phyloP scores from a whole-genome alignment of 139 green algal genomes.

The Tetradesmus lagerheimii region DNA sequence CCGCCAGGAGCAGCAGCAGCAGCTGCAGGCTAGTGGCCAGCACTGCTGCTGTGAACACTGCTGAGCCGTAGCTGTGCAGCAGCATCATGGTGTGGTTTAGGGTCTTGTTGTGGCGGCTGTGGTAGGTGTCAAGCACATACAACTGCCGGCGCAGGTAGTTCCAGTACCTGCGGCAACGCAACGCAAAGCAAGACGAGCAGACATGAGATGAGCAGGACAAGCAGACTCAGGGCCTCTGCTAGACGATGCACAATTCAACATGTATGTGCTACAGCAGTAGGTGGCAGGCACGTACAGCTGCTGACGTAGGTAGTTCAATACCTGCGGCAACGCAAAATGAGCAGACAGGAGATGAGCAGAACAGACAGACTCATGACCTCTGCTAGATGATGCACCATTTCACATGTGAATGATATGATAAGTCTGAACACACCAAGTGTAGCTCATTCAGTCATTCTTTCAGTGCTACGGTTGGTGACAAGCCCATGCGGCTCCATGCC shows the following conservation, averaged over 20 bases:
- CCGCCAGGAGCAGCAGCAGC: slow-evolving; percentile 37
- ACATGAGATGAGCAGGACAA: not conserved
- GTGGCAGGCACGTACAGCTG: slow-evolving; percentile 96
- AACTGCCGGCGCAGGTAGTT: slow-evolving; percentile 96
- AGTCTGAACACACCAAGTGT: no score
- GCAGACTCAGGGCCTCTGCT: no score
- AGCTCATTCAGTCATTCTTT: no score
- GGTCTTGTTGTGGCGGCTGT: slow-evolving; percentile 53
- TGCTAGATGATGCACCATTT: no score
- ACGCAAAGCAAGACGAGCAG: not conserved
- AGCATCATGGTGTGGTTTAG: slow-evolving; percentile 80
- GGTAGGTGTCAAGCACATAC: slow-evolving; percentile 94
- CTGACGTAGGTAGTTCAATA: slow-evolving; percentile 95
- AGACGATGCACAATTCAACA: no score
- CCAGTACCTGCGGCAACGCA: slow-evolving; percentile 83
- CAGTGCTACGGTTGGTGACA: no score
- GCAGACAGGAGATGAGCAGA: not conserved
- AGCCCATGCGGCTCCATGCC: slow-evolving; percentile 94
- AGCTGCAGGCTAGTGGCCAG: slow-evolving; percentile 45
- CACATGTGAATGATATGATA: no score
- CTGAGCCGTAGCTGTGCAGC: slow-evolving; percentile 74
- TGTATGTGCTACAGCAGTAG: no score
- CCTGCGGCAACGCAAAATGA: not conserved
- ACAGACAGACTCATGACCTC: no score
- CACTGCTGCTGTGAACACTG: slow-evolving; percentile 65